These are phyloP conservation scores for Starmerella ratchasimensis DNA, from an alignment of 805 yeast genomes.

Conservation along the genomic window DNA sequence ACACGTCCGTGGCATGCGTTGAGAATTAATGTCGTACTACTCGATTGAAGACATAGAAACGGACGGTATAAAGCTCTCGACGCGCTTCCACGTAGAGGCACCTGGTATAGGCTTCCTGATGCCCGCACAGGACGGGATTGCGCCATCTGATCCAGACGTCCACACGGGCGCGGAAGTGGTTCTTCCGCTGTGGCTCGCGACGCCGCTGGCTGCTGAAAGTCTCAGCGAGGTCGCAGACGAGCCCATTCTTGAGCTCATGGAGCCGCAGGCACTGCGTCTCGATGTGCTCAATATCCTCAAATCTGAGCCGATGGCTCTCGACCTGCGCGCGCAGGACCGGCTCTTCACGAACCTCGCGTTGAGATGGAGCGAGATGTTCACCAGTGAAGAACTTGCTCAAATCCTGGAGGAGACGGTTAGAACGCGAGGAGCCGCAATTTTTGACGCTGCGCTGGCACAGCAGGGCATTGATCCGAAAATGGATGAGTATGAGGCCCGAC, in stretches of 20 bases:
- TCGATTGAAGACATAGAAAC: conserved; percentile 27
- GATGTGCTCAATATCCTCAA: conserved; percentile 72
- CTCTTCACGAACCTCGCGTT: conserved; percentile 58
- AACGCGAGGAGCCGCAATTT: conserved; percentile 54
- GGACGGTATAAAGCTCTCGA: conserved; percentile 48
- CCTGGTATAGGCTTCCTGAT: conserved; percentile 79
- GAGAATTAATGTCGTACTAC: conserved; percentile 21
- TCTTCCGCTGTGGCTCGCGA: conserved; percentile 82
- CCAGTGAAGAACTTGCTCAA: conserved; percentile 47
- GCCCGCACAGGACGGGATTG: conserved; percentile 29
- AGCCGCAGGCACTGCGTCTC: conserved; percentile 54
- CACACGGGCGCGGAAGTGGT: conserved; percentile 31
- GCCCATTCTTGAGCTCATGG: conserved; percentile 51
- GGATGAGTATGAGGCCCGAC: conserved; percentile 20
- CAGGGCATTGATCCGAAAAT: conserved; percentile 35
- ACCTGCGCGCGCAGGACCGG: conserved; percentile 49
- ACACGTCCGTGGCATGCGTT: too few species aligned
- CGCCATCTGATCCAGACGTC: background rate
- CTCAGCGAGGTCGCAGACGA: conserved; percentile 24
- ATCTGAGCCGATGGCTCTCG: conserved; percentile 52
- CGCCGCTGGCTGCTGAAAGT: conserved; percentile 47
- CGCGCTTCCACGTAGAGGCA: conserved; percentile 59
- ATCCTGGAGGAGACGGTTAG: conserved; percentile 39
- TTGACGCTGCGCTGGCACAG: conserved; percentile 52
- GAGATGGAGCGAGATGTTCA: conserved; percentile 64